Evolutionary conservation across 2,329 filamentous ascomycete species (phyloP).

Genomic region (Aaosphaeria arxii): DNA sequence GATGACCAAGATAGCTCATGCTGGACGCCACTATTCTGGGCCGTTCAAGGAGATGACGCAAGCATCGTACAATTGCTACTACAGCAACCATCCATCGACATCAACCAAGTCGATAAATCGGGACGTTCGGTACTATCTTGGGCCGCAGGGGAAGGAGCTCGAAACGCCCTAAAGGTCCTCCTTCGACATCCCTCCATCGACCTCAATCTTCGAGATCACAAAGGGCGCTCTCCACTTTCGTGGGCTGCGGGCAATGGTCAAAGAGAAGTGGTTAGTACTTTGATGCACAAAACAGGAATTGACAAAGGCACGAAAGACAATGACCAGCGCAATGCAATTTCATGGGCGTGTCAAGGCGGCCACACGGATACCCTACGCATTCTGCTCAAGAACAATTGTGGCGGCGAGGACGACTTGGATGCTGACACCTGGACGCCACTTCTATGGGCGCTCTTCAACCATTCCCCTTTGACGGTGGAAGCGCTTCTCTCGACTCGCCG

Average conservation of each 20-base stretch:
- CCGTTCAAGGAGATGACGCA: slow-evolving; percentile 22
- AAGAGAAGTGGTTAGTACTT: slow-evolving; percentile 13
- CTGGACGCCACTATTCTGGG: slow-evolving; percentile 34
- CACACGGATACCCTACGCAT: slow-evolving; percentile 19
- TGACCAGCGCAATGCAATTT: slow-evolving; percentile 28
- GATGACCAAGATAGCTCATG: slow-evolving; percentile 21
- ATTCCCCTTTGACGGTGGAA: slow-evolving; percentile 24
- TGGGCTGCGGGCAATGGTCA: slow-evolving; percentile 30
- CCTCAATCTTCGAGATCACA: slow-evolving; percentile 23
- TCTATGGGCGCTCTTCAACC: slow-evolving; percentile 30
- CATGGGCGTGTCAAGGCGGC: slow-evolving; percentile 26
- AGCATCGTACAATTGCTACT: slow-evolving; percentile 19
- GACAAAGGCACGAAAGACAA: slow-evolving; percentile 27
- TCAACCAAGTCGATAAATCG: slow-evolving; percentile 30
- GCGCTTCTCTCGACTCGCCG: slow-evolving; percentile 25
- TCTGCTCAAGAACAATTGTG: slow-evolving; percentile 24
- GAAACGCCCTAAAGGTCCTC: slow-evolving; percentile 17
- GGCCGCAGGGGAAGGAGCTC: slow-evolving; percentile 30
- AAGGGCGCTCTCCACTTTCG: slow-evolving; percentile 28
- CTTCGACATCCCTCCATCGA: slow-evolving; percentile 20
- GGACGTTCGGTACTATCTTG: slow-evolving; percentile 35
- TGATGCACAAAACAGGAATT: slow-evolving; percentile 22
- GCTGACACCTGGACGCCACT: slow-evolving; percentile 37
- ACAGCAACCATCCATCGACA: slow-evolving; percentile 14
- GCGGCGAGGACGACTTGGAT: slow-evolving; percentile 32